Base-by-base conservation (phyloP, 2,329 filamentous ascomycete species). In the Pseudonectria buxi region DNA sequence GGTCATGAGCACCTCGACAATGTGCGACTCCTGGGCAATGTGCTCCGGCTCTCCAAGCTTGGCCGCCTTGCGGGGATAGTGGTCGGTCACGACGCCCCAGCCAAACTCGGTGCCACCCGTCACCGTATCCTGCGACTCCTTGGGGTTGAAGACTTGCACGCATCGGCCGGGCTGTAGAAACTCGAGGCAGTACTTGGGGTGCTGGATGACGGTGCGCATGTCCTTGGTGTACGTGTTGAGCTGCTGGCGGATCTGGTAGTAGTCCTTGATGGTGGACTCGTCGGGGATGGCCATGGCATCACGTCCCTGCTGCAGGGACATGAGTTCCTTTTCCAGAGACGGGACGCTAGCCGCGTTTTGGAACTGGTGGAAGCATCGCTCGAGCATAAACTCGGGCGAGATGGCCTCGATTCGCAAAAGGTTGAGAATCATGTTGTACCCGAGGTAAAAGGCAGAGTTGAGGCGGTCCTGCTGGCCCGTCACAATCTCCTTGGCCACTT, bases 401-500 rank as follows among this genome's bases (percentile, higher is more conserved):
- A 98, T 94, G n/a, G 88, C 90, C 59, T 98, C 92, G n/a, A 98
- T 90, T 63, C 92, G 78, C 61, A 96, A 82, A 42, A 98, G 66
- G 56, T 98, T 98, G 39, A 98, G 72, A 55, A 98, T 86, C 92
- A 98, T 98, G 67, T 98, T 98, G 71, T 98, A 98, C 24, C 92
- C 89, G 12, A 98, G 74, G 58, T 98, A 86, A 65, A 98, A 98
- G 2, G 92, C 92, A 4, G 92, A 96, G 64, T 96, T 96, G 22
- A 98, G 79, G 49, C 89, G 88, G 61, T 98, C 94, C 61, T 98
- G 92, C 56, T 95, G 85, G 48, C 92, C 92, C 35, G 92, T 87
- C 10, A 98, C 92, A 50, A 98, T 95, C 45, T 86, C 82, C 63
- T 94, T 94, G 28, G 92, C 90, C n/a, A 83, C 81, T 3, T 86